Conservation (phyloP, 805 yeast genomes). For the Teunomyces barrocoloradensis region DNA sequence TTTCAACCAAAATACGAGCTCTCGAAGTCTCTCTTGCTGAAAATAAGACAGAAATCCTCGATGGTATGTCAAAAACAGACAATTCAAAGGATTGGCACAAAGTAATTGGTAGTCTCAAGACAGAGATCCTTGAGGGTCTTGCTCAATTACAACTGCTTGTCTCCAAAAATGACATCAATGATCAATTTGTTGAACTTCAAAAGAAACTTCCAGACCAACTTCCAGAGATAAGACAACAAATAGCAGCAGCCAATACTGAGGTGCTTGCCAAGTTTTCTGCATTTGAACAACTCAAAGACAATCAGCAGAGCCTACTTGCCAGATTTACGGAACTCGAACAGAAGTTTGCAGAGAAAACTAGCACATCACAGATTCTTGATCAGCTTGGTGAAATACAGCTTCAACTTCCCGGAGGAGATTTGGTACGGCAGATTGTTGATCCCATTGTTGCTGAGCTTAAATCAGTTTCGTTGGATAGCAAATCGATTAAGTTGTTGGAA, state of each 20-base stretch:
- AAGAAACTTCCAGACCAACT: not conserved
- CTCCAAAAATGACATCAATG: not conserved
- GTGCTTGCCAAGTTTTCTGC: not conserved
- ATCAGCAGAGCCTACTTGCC: not conserved
- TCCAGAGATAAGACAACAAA: not conserved
- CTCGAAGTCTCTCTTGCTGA: not conserved
- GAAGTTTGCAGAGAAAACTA: not conserved
- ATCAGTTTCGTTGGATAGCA: constrained; percentile 21
- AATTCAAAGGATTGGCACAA: not conserved
- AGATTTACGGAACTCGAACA: not conserved
- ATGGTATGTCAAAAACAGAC: not conserved
- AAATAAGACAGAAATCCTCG: not conserved
- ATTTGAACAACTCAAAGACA: not conserved
- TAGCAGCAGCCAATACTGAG: not conserved
- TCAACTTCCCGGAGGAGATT: constrained; percentile 12
- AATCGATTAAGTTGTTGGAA: constrained; percentile 15
- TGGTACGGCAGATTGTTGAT: constrained; percentile 18
- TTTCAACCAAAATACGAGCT: not conserved
- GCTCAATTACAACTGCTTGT: not conserved
- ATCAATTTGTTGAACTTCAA: not conserved
- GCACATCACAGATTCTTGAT: not conserved
- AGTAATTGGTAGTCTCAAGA: not conserved
- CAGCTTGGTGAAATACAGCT: not conserved
- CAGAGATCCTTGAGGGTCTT: not conserved
- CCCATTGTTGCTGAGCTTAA: constrained; percentile 27